Base-by-base conservation (phyloP, 179 eudicot species). In the Beta macrorhiza region DNA sequence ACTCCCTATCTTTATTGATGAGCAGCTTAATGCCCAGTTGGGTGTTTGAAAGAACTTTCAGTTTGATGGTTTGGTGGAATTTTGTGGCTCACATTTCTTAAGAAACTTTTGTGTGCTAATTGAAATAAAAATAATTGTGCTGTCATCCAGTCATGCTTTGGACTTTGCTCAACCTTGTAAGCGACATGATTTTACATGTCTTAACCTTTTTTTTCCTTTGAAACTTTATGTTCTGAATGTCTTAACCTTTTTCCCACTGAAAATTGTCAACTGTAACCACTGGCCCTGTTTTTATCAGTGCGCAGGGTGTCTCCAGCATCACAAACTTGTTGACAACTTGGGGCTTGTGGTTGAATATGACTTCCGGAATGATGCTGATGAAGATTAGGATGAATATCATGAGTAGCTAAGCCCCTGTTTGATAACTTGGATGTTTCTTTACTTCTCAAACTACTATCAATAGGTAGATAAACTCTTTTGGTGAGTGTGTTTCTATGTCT, bases 331-430 rank as follows among this genome's bases (percentile, higher is more conserved):
- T 42, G 99, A 97, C 91, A 97, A 92, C 83, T 92, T 94, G 72
- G 87, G 90, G 57, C 93, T 97, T 82, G 97, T 94, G 86, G 90
- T 92, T 80, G 99, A 97, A 87, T 91, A 97, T 70, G 92, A 94
- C 87, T 89, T 97, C 17, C 88, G 87, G 71, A 89, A 91, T 75
- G 93, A 92, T 11, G 70, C 5, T 49, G 83, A 51, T 76, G 77
- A 78, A 77, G 89, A 79, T 49, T 77, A 80, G 58, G 72, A 72
- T 42, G 81, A 83, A 32, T 62, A 20, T 22, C n/a, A 45, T 12
- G 42, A 64, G 15, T 67, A 67, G 16, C 71, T 49, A 10, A 3
- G 65, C n/a, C 42, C 58, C 17, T 19, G 45, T 74, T 72, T 83
- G 64, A 57, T 59, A 8, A 45, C 56, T 3, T 19, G 22, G 74